Percentiles rank a stretch among this genome's conserved stretches.
Evolutionary conservation across 192 early-diverging fungal species (phyloP).

Genomic region (Umbelopsis sp.): DNA sequence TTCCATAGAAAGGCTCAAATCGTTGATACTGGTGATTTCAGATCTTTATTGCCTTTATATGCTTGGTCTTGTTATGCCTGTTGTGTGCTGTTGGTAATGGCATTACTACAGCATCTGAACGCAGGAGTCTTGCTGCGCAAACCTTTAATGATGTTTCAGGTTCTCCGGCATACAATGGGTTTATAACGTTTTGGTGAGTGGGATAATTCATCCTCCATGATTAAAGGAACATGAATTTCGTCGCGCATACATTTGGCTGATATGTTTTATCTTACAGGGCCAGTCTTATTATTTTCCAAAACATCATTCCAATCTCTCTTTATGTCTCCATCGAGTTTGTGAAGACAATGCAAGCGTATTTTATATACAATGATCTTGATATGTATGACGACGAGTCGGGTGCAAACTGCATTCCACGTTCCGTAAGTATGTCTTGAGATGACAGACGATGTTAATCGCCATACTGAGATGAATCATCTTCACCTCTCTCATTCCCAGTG

Average conservation of each 20-base stretch:
- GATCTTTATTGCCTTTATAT: slow-evolving; percentile 58
- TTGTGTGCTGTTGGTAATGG: slow-evolving; percentile 55
- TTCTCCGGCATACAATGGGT: slow-evolving; percentile 25
- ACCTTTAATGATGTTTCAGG: slow-evolving; percentile 23
- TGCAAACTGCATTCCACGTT: slow-evolving; percentile 63
- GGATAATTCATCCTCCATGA: background rate
- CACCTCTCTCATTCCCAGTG: slow-evolving; percentile 55
- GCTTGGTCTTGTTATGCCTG: slow-evolving; percentile 54
- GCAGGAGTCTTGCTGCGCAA: background rate
- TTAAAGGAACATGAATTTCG: no score
- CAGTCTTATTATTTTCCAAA: slow-evolving; percentile 91
- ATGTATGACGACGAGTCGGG: slow-evolving; percentile 77
- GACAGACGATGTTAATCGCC: background rate
- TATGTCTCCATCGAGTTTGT: slow-evolving; percentile 94
- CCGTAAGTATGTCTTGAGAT: slow-evolving; percentile 43
- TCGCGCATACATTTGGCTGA: no score
- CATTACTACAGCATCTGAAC: slow-evolving; percentile 26
- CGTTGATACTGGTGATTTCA: slow-evolving; percentile 40
- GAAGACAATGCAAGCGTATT: slow-evolving; percentile 87
- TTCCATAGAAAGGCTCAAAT: slow-evolving; percentile 16
- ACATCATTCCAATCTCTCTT: slow-evolving; percentile 94
- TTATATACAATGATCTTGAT: slow-evolving; percentile 89
- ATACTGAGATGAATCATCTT: slow-evolving; percentile 22
- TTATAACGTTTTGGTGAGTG: slow-evolving; percentile 47
- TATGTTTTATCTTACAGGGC: slow-evolving; percentile 58